These are phyloP conservation scores for Gossypioides kirkii DNA, from an alignment of 345 rosid genomes.

Conservation along the genomic window DNA sequence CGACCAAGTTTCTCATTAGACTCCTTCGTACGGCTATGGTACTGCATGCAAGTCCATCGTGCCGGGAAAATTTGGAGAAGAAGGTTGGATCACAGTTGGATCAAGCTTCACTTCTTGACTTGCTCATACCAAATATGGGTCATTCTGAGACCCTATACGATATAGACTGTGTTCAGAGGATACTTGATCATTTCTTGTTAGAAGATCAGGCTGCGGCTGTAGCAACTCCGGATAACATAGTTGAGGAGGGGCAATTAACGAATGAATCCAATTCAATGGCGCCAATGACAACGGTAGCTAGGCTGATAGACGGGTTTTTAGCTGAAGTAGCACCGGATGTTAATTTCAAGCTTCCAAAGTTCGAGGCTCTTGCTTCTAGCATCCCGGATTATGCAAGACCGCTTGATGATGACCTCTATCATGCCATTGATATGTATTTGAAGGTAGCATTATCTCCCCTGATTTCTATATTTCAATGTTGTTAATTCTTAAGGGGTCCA, in stretches of 20 bases:
- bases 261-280: slow-evolving; percentile 34
- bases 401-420: slow-evolving; percentile 67
- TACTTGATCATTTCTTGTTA: slow-evolving; percentile 58
- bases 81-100: slow-evolving; percentile 51
- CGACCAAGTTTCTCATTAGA: slow-evolving; percentile 62
- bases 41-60: slow-evolving; percentile 46
- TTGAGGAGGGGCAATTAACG: slow-evolving; percentile 40
- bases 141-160: slow-evolving; percentile 62
- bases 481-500: not conserved
- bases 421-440: slow-evolving; percentile 64
- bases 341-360: slow-evolving; percentile 54
- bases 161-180: slow-evolving; percentile 58
- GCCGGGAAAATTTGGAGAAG: slow-evolving; percentile 55
- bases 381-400: slow-evolving; percentile 67
- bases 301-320: slow-evolving; percentile 52
- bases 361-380: slow-evolving; percentile 53
- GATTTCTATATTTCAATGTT: not conserved
- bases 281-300: slow-evolving; percentile 51
- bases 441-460: slow-evolving; percentile 39
- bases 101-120: slow-evolving; percentile 59
- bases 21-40: slow-evolving; percentile 57
- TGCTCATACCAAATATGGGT: slow-evolving; percentile 57
- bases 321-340: slow-evolving; percentile 76
- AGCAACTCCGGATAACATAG: slow-evolving; percentile 33
- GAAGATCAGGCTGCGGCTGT: slow-evolving; percentile 35